phyloP scores from a whole-genome alignment of 139 green algal genomes.

The Edaphochlamys debaryana region DNA sequence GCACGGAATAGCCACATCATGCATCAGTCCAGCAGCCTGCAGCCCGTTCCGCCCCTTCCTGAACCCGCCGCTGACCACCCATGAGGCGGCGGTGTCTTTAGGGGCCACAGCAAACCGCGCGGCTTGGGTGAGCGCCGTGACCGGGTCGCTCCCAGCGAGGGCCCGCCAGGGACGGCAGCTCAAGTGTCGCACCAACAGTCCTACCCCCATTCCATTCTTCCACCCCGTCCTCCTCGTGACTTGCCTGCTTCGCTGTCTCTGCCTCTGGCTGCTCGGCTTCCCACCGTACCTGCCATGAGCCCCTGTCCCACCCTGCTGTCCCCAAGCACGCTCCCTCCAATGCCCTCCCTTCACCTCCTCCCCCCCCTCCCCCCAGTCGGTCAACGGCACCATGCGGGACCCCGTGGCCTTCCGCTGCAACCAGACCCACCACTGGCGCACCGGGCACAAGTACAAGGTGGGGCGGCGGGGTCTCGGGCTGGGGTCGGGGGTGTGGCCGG shows the following conservation, averaged over 20 bases:
- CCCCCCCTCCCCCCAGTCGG: constrained; percentile 35
- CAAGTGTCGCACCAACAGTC: constrained; percentile 45
- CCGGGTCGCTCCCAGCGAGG: not conserved
- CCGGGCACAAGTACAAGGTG: constrained; percentile 91
- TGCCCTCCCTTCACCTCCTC: no score
- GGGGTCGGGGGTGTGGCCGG: no score
- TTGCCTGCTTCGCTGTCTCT: no score
- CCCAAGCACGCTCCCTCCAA: no score
- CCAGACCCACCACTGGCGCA: constrained; percentile 89
- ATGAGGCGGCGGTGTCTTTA: constrained; percentile 40
- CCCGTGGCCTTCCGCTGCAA: constrained; percentile 97
- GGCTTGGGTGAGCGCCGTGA: constrained; percentile 53
- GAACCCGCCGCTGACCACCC: constrained; percentile 19
- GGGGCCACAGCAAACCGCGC: constrained; percentile 21
- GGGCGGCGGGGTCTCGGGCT: not conserved
- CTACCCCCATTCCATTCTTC: no score
- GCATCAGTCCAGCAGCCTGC: no score
- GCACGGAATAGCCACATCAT: no score
- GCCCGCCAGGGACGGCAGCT: constrained; percentile 30
- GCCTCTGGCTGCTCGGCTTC: no score
- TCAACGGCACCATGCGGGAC: constrained; percentile 92
- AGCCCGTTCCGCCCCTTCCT: no score
- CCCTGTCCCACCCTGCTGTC: no score
- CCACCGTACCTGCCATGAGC: no score
- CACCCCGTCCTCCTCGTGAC: no score